phyloP scores from a whole-genome alignment of 768 basidiomycete genomes.

The Ramaria rubella region DNA sequence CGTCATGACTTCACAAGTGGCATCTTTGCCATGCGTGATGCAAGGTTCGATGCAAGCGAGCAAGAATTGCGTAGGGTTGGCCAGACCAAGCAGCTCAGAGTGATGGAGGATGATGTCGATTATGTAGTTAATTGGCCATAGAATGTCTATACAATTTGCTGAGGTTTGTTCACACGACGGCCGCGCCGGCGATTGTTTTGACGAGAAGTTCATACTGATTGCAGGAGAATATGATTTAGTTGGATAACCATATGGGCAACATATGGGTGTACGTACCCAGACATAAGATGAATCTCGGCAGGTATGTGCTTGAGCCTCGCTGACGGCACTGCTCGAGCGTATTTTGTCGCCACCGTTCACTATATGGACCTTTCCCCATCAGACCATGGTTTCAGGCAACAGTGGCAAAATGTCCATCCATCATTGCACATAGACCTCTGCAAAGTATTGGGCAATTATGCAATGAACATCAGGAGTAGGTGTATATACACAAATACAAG shows the following conservation, averaged over 20 bases:
- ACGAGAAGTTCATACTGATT: neutral
- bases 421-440: neutral
- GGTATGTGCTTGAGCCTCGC: neutral
- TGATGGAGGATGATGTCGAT: neutral
- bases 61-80: neutral
- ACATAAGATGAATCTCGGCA: neutral
- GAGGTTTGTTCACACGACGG: neutral
- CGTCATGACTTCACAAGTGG: neutral
- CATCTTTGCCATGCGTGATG: neutral
- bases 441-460: neutral
- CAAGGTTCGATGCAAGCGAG: neutral
- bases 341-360: neutral
- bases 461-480: neutral
- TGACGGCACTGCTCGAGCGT: neutral
- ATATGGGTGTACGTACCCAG: neutral
- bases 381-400: neutral
- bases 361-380: neutral
- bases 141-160: neutral
- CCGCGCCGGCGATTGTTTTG: neutral
- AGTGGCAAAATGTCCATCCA: neutral
- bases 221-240: neutral
- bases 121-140: conserved; percentile 2
- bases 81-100: neutral
- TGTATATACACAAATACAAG: neutral
- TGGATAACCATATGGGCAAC: neutral